Evolutionary conservation across 441 rosid genomes (phyloP).

Genomic region (Bruguiera hainesii): DNA sequence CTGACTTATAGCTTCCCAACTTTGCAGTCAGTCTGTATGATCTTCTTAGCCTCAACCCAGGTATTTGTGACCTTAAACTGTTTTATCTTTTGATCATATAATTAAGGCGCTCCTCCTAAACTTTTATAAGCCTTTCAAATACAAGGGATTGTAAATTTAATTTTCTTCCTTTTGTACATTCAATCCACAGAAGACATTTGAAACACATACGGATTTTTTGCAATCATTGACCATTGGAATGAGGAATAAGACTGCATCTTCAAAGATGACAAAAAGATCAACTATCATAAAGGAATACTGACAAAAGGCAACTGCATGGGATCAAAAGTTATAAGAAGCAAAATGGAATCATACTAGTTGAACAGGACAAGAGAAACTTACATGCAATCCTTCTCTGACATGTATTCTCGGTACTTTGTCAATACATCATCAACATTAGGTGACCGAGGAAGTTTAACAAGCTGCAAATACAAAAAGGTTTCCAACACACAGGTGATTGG

Average conservation of each 20-base stretch:
- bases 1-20: too few species aligned
- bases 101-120: too few species aligned
- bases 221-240: background rate
- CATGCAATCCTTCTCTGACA: constrained; percentile 84
- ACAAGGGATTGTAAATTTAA: too few species aligned
- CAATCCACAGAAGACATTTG: background rate
- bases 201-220: background rate
- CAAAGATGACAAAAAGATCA: too few species aligned
- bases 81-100: too few species aligned
- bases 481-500: constrained; percentile 8
- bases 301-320: too few species aligned
- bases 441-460: constrained; percentile 87
- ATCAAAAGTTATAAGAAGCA: background rate
- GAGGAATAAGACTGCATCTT: background rate
- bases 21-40: too few species aligned
- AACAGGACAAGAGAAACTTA: constrained; percentile 34
- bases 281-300: too few species aligned
- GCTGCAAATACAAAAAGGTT: constrained; percentile 41
- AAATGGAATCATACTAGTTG: constrained; percentile 9
- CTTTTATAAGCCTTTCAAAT: too few species aligned
- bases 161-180: too few species aligned
- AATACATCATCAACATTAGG: constrained; percentile 88
- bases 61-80: too few species aligned
- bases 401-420: constrained; percentile 73
- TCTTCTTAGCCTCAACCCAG: too few species aligned